These are phyloP conservation scores for Leccinellum luteum DNA, from an alignment of 768 basidiomycete genomes.

Conservation along the genomic window DNA sequence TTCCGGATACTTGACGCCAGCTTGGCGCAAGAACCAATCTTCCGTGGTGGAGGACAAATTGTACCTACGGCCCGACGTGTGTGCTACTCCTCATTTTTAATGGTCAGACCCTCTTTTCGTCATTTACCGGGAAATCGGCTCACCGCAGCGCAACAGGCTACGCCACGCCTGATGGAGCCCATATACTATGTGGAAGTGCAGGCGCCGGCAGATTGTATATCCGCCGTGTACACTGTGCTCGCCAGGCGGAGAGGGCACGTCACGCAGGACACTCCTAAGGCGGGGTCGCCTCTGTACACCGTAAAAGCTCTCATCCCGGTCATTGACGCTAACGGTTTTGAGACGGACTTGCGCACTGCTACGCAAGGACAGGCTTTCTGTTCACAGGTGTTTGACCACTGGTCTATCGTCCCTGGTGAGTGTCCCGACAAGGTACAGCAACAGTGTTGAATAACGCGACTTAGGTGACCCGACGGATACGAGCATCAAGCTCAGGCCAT, in stretches of 20 bases:
- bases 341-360: constrained; percentile 95
- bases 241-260: constrained; percentile 99
- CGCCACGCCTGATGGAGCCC: constrained; percentile 94
- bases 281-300: constrained; percentile 96
- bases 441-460: neutral
- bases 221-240: constrained; percentile 96
- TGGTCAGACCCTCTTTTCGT: constrained; percentile 55
- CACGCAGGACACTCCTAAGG: constrained; percentile 96
- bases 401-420: constrained; percentile 96
- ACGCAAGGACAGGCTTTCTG: constrained; percentile 99
- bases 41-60: constrained; percentile 96
- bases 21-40: constrained; percentile 93
- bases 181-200: constrained; percentile 99
- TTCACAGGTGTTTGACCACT: constrained; percentile 95
- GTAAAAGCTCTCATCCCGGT: constrained; percentile 98
- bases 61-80: constrained; percentile 98
- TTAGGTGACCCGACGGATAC: constrained; percentile 97
- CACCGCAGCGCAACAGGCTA: constrained; percentile 56
- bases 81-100: constrained; percentile 98
- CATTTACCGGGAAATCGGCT: constrained; percentile 6
- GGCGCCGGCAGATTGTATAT: constrained; percentile 97
- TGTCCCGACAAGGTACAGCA: constrained; percentile 7
- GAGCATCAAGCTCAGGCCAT: constrained; percentile 90
- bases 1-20: constrained; percentile 93
- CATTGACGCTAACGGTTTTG: constrained; percentile 98